Evolutionary conservation across 176 grass and related monocot genomes (phyloP), one percentile per base, ranked within the genome.

Genomic region (Tillandsia fasciculata): DNA sequence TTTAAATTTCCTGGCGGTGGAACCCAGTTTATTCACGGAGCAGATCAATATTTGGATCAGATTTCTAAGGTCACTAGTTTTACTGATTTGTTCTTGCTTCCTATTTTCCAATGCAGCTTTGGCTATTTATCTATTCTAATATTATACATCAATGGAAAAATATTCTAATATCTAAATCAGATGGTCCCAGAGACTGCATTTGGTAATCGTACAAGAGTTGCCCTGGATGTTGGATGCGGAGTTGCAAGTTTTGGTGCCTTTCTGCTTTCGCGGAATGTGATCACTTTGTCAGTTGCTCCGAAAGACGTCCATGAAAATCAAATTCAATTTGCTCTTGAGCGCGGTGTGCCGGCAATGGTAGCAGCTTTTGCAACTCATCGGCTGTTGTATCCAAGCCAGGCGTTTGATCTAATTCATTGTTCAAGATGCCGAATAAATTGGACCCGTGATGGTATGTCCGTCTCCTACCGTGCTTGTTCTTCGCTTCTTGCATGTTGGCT

Each of bases 231-330:
- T 68, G 83, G 83, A 49, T 86, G 83, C 65, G 83, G 83, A 26
- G 83, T 86, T 28, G 83, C 83, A 3, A 86, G 83, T 67, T 86
- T 86, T 65, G 78, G 83, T 64, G 78, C 83, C 22, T 81, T 79
- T 68, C 69, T 86, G 10, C 64, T 86, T 28, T 66, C 83, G 29
- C 73, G 74, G 15, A 47, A 81, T 51, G 78, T 86, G 11, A 51
- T 73, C 57, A 86, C 83, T 57, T 67, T 86, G 26, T 86, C 83
- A 22, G 56, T 86, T 49, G 83, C 83, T 61, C 83, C 83, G 51
- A 86, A 86, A 76, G 83, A 85, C 47, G 72, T 80, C 23, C 77
- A 85, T 71, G 83, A 85, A 72, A 85, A 85, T 85, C 83, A 86
- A 53, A 86, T 86, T 81, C 83, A 86, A 29, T 86, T 81, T 77